Percentiles rank a stretch among this genome's conserved stretches.
Conservation (phyloP, 768 basidiomycete genomes). For the Lactarius hatsudake region DNA sequence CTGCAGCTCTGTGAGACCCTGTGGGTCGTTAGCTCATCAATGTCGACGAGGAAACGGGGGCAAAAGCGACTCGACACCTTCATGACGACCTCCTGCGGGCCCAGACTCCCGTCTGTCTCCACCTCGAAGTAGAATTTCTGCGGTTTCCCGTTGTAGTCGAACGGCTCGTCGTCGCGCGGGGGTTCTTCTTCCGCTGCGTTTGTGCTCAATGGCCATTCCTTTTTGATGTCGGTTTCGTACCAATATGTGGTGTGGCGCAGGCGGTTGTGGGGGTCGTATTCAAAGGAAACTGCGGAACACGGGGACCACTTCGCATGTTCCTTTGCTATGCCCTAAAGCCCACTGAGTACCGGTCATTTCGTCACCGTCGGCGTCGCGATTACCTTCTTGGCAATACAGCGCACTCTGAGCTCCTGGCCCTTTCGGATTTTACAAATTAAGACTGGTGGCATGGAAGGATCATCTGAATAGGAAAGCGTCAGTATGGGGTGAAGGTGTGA, state of each 20-base stretch:
- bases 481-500: constrained; percentile 1
- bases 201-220: constrained; percentile 88
- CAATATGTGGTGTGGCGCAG: constrained; percentile 94
- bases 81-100: constrained; percentile 85
- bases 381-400: constrained; percentile 92
- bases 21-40: constrained; percentile 7
- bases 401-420: constrained; percentile 84
- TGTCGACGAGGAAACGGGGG: neutral
- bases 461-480: constrained; percentile 42
- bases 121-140: constrained; percentile 92
- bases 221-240: constrained; percentile 78
- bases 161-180: constrained; percentile 74
- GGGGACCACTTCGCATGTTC: constrained; percentile 99
- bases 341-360: constrained; percentile 4
- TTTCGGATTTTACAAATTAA: constrained; percentile 90
- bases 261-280: constrained; percentile 98
- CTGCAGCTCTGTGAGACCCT: constrained; percentile 79
- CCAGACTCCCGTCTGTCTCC: constrained; percentile 89
- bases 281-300: constrained; percentile 90
- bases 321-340: constrained; percentile 87
- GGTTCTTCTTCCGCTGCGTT: constrained; percentile 85
- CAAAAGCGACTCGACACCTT: constrained; percentile 47
- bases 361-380: constrained; percentile 18
- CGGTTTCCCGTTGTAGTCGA: constrained; percentile 87
- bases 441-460: constrained; percentile 62